These are phyloP conservation scores for Pseudopithomyces maydicus DNA, from an alignment of 2,329 filamentous ascomycete genomes.

Conservation along the genomic window DNA sequence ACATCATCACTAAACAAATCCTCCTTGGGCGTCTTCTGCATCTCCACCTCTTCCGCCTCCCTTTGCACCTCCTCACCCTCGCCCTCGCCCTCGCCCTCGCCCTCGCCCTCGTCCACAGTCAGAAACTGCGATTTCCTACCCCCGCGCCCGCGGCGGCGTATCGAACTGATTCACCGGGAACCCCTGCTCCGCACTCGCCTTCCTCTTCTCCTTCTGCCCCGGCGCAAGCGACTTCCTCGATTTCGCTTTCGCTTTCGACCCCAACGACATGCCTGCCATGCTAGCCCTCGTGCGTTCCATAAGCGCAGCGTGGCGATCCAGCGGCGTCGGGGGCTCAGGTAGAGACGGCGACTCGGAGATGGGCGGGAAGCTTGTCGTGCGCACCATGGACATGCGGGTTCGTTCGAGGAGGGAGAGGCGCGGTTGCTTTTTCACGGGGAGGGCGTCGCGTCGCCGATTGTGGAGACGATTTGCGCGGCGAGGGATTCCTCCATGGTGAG, in stretches of 20 bases:
- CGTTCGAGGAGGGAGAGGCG: slow-evolving; percentile 53
- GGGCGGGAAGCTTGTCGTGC: slow-evolving; percentile 30
- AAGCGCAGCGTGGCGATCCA: slow-evolving; percentile 47
- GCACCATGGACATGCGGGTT: slow-evolving; percentile 54
- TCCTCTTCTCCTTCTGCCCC: slow-evolving; percentile 28
- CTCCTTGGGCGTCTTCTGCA: slow-evolving; percentile 64
- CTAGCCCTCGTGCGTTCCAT: slow-evolving; percentile 80
- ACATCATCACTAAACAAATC: slow-evolving; percentile 72
- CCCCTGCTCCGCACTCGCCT: slow-evolving; percentile 27
- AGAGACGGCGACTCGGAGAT: slow-evolving; percentile 28
- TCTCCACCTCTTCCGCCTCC: too few species aligned
- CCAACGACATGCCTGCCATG: slow-evolving; percentile 71
- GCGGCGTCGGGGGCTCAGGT: slow-evolving; percentile 17
- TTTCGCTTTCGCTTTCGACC: slow-evolving; percentile 24
- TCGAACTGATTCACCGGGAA: slow-evolving; percentile 64
- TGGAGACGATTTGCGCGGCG: slow-evolving; percentile 47
- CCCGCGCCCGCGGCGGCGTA: slow-evolving; percentile 51
- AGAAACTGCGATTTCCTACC: slow-evolving; percentile 21
- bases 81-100: slow-evolving; percentile 34
- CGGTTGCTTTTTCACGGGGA: slow-evolving; percentile 46
- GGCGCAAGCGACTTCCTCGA: slow-evolving; percentile 20
- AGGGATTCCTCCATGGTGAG: slow-evolving; percentile 35
- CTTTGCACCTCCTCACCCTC: slow-evolving; percentile 38
- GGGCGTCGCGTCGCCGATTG: slow-evolving; percentile 46
- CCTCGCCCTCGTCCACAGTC: slow-evolving; percentile 31